Evolutionary conservation across 352 stramenopile genomes (phyloP).

Genomic region (Pythium rhizo-oryzae): DNA sequence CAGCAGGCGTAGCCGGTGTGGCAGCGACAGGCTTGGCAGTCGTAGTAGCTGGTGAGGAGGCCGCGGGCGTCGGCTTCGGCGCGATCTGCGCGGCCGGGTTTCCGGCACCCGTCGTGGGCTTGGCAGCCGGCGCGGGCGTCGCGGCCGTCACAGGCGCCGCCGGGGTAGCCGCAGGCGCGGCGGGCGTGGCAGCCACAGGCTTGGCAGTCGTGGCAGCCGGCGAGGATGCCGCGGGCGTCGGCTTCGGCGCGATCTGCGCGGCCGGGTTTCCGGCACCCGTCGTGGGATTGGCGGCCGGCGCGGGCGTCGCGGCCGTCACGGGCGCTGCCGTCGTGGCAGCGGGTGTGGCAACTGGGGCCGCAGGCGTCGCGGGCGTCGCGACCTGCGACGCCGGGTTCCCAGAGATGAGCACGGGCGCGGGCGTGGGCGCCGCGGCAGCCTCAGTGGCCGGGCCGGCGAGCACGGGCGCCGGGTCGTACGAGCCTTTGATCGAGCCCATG

Average conservation of each 20-base stretch:
- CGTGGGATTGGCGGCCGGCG: not conserved
- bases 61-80: constrained; percentile 3
- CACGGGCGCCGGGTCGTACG: constrained; percentile 20
- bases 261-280: not conserved
- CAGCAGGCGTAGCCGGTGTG: no score
- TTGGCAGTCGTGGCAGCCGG: constrained; percentile 6
- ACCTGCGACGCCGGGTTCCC: constrained; percentile 8
- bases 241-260: not conserved
- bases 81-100: not conserved
- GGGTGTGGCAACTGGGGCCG: not conserved
- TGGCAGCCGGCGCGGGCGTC: not conserved
- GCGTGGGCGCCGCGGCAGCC: not conserved
- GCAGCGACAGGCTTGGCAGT: not conserved
- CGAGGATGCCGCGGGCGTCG: constrained; percentile 1
- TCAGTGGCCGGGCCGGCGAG: not conserved
- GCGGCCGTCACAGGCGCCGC: constrained; percentile 1
- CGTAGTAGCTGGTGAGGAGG: not conserved
- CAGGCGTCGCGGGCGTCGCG: not conserved
- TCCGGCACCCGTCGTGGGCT: not conserved
- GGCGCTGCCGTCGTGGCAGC: constrained; percentile 1
- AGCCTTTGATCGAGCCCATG: constrained; percentile 16
- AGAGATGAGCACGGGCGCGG: constrained; percentile 6
- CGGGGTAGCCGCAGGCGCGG: not conserved
- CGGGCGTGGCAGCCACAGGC: not conserved
- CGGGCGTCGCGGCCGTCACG: not conserved